Evolutionary conservation across 257 asterid genomes (phyloP).

Genomic region (Solanum chilense): DNA sequence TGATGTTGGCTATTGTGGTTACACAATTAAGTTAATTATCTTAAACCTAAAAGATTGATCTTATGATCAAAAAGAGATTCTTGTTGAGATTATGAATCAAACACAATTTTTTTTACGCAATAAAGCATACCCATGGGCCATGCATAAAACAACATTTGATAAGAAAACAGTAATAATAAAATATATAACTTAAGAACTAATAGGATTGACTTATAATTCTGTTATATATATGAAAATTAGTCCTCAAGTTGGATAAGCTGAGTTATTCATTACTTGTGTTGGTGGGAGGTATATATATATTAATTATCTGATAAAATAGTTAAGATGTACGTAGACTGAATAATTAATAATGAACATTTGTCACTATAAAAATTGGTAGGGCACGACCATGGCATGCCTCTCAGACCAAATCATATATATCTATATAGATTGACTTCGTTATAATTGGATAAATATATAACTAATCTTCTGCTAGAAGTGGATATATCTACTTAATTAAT

Average conservation of each 20-base stretch:
- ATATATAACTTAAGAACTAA: background rate
- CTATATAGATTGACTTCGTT: background rate
- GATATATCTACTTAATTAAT: background rate
- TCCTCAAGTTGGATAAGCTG: background rate
- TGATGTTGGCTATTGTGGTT: slow-evolving; percentile 28
- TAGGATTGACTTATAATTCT: background rate
- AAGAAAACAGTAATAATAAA: background rate
- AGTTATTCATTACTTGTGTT: background rate
- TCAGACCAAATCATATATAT: background rate
- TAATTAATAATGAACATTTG: background rate
- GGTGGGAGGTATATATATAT: background rate
- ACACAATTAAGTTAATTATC: slow-evolving; percentile 18
- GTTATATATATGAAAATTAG: background rate
- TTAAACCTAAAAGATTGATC: slow-evolving; percentile 4
- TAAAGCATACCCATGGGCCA: background rate
- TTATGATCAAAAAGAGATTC: background rate
- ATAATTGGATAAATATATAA: background rate
- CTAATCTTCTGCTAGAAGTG: background rate
- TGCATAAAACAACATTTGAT: background rate
- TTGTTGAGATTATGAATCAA: background rate
- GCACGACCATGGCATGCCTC: slow-evolving; percentile 5
- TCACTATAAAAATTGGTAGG: background rate
- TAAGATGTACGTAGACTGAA: background rate
- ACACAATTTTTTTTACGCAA: background rate
- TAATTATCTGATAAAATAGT: background rate